Base-by-base conservation (phyloP, 164 flowering plant species). In the Vitis rupestris region DNA sequence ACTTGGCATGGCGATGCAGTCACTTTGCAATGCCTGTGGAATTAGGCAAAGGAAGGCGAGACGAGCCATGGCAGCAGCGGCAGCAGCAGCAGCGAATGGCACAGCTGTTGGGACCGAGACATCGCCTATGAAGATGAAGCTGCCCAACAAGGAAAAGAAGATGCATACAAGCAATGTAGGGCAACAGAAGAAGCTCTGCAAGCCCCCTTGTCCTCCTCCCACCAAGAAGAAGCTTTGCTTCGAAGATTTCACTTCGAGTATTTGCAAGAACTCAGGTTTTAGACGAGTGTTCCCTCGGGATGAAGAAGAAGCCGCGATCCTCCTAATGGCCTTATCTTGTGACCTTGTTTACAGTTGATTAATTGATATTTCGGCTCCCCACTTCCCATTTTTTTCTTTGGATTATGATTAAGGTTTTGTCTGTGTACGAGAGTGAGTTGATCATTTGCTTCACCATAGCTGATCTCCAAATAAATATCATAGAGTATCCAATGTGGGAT, bases 21-120 rank as follows among this genome's bases (percentile, higher is more conserved):
- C 89, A 16, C 85, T 85, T 2, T 85, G 89, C 75, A 85, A 85
- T 60, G 89, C 89, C 11, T 85, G 89, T 67, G 89, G 89, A 60
- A 83, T 85, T 49, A 77, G 89, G 64, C 85, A 83, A 64, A 67
- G 86, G 71, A 85, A 83, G 74, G 83, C 83, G 7, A 74, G 88
- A 55, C 70, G 84, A 50, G 85, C 86, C 13, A 74, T 75, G 72
- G 79, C 72, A 19, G 81, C 68, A 51, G 76, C 82, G 10, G 75
- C 81, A 5, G 79, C 76, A n/a, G 70, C 72, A 19, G 78, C 72
- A 10, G 66, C 37, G 55, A 72, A 50, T 68, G 81, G 57, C 57
- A 50, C 70, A 10, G 61, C 23, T 0, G 37, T 30, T 9, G 65
- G 60, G 10, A 29, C 69, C 29, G 70, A 63, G 44, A 14, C 67